These are phyloP conservation scores for Trichocomaceae sp. DNA, from an alignment of 2,329 filamentous ascomycete genomes.

Conservation along the genomic window DNA sequence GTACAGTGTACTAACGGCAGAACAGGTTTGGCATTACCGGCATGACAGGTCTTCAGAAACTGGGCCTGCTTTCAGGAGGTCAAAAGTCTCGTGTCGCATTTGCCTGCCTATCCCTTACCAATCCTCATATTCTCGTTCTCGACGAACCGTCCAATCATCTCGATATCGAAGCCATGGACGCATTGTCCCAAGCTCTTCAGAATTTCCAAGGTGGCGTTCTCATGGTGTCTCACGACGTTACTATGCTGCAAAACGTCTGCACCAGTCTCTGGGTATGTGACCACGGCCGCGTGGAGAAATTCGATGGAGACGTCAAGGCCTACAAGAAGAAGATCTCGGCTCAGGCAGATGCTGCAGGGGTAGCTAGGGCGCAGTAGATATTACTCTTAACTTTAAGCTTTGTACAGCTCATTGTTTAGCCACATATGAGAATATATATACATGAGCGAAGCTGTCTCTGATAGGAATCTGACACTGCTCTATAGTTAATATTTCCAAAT, in stretches of 20 bases:
- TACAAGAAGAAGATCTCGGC: slow-evolving; percentile 96
- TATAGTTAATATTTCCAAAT: neutral
- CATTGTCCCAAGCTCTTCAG: slow-evolving; percentile 72
- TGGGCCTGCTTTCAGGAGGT: slow-evolving; percentile 88
- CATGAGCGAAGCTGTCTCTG: neutral
- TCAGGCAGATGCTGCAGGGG: slow-evolving; percentile 81
- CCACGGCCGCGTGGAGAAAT: slow-evolving; percentile 87
- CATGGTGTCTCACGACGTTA: slow-evolving; percentile 99
- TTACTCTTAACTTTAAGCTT: neutral
- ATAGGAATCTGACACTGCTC: too few relatives aligned
- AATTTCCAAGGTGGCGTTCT: slow-evolving; percentile 90
- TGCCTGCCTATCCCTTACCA: slow-evolving; percentile 86
- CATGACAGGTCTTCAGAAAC: slow-evolving; percentile 93
- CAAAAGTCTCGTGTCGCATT: slow-evolving; percentile 98
- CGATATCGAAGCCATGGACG: slow-evolving; percentile 99
- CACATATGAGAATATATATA: neutral
- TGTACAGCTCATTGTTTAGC: neutral
- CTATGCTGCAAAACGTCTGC: slow-evolving; percentile 95
- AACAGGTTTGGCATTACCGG: slow-evolving; percentile 66
- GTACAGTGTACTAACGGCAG: slow-evolving; percentile 4
- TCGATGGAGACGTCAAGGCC: slow-evolving; percentile 85
- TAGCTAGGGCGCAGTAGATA: slow-evolving; percentile 46
- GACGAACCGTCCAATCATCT: slow-evolving; percentile 98
- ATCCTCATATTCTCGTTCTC: slow-evolving; percentile 94
- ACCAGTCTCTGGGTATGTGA: slow-evolving; percentile 96